Base-by-base conservation (phyloP, 2,329 filamentous ascomycete genomes). In the Epichloe uncinata region DNA sequence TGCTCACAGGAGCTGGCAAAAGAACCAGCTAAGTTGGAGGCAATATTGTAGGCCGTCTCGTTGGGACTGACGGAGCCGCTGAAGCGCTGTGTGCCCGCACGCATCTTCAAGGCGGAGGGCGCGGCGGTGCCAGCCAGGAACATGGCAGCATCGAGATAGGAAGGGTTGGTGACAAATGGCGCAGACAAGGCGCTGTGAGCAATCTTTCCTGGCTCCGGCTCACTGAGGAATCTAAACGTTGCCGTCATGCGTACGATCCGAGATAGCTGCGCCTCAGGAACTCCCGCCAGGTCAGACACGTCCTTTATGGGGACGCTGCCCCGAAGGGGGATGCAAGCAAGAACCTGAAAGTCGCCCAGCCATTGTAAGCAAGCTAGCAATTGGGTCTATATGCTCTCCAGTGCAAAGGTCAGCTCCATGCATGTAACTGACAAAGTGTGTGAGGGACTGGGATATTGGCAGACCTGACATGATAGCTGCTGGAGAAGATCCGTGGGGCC, bases 311-410 rank as follows among this genome's bases (percentile, higher is more conserved):
- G 54, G 8, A 70, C 62, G 40, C 56, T 66, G 20, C 60, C 64
- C 5, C 44, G 49, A 2, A 68, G 56, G 1, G 71, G 72, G n/a
- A 74, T 67, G 53, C 61, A 72, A 3, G 68, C 68, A 0, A 72
- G 62, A 4, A 73, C 58, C 47, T 73, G 69, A 51, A 69, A 69
- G 12, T 73, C 66, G 5, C 62, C 66, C 13, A 73, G 60, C 71
- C 45, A 51, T 18, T 43, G 44, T 6, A 51, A 33, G 33, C 44
- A 22, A 22, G 20, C 20, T 4, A 22, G 4, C 20, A 22, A 22
- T 22, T 5, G 20, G 20, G 20, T 22, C 20, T 22, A 22, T 0
- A 22, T 5, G 20, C 4, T 1, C 20, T 22, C 20, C 20, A 22
- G 20, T 22, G 20, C 20, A 22, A 22, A 22, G 20, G 20, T 22